Conservation (phyloP, 2,329 filamentous ascomycete genomes). For the Polychaeton citri region DNA sequence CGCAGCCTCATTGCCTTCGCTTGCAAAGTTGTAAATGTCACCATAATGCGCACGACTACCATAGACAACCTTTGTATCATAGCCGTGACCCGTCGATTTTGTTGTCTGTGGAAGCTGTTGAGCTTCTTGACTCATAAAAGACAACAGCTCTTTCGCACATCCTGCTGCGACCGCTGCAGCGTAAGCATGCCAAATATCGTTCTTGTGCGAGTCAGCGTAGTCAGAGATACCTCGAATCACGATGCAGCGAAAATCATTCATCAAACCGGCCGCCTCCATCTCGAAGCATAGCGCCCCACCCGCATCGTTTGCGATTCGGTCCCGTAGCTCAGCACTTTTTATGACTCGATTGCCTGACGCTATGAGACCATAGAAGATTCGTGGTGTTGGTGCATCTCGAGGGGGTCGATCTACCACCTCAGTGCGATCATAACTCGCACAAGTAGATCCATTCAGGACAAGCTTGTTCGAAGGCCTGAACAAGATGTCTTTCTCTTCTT, state of each 20-base stretch:
- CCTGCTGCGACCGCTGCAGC: slow-evolving; percentile 11
- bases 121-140: too few relatives aligned
- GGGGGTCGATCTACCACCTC: neutral
- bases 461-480: neutral
- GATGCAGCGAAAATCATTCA: slow-evolving; percentile 12
- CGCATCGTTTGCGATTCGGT: slow-evolving; percentile 12
- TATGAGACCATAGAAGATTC: slow-evolving; percentile 25
- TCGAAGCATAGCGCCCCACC: slow-evolving; percentile 7
- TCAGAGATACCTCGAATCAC: slow-evolving; percentile 13
- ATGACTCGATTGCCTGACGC: slow-evolving; percentile 29
- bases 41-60: too few relatives aligned
- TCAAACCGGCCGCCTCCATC: slow-evolving; percentile 12
- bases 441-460: too few relatives aligned
- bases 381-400: neutral
- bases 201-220: slow-evolving; percentile 12
- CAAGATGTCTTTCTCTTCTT: neutral
- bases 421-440: too few relatives aligned
- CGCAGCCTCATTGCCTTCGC: too few relatives aligned
- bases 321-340: slow-evolving; percentile 16
- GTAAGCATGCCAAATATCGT: slow-evolving; percentile 13
- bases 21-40: too few relatives aligned
- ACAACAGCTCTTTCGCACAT: slow-evolving; percentile 11
- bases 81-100: too few relatives aligned
- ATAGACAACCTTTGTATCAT: too few relatives aligned
- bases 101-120: too few relatives aligned